Conservation (phyloP, 148 eudicot species). For the Cornus florida region DNA sequence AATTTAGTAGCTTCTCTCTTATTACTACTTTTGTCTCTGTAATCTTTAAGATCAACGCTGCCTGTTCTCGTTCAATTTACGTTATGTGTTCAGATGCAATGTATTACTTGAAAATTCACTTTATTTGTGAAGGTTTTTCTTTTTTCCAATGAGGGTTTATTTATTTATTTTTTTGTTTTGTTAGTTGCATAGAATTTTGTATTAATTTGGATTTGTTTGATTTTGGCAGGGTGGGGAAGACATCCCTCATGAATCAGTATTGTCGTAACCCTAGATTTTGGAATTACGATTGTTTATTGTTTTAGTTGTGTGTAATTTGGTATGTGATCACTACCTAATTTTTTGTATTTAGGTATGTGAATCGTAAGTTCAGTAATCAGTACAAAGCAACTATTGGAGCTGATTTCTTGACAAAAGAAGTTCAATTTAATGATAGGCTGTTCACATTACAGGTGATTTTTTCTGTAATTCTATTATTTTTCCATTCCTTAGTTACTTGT, state of each 20-base stretch:
- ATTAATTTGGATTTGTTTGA: background rate
- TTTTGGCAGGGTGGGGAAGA: slow-evolving; percentile 63
- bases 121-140: background rate
- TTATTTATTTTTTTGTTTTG: background rate
- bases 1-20: no score
- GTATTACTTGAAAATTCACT: background rate
- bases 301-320: background rate
- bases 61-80: no score
- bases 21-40: no score
- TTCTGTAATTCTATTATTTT: background rate
- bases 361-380: slow-evolving; percentile 57
- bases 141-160: background rate
- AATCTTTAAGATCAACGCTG: background rate
- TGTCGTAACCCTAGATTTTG: slow-evolving; percentile 11
- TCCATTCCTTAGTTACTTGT: background rate
- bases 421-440: slow-evolving; percentile 60
- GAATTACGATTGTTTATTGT: background rate
- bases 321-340: background rate
- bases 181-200: background rate
- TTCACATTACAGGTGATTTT: slow-evolving; percentile 63
- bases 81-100: background rate
- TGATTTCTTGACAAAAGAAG: slow-evolving; percentile 70
- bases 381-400: slow-evolving; percentile 76
- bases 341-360: slow-evolving; percentile 45
- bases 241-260: slow-evolving; percentile 82